Base-by-base conservation (phyloP, 2,329 filamentous ascomycete genomes). In the Fusarium oxysporum region DNA sequence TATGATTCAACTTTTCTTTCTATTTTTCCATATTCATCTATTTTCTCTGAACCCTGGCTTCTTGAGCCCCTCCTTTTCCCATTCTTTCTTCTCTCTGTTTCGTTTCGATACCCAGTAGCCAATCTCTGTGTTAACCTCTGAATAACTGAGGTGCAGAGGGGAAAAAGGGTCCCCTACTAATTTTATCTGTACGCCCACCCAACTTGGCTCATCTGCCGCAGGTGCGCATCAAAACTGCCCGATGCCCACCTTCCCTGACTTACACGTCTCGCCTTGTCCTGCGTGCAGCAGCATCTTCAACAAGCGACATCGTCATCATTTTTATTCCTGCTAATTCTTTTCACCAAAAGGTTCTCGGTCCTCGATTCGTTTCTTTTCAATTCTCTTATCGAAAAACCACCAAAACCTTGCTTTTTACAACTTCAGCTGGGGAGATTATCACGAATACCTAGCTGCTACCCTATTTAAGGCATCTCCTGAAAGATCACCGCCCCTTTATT, bases 211-310 rank as follows among this genome's bases (percentile, higher is more conserved):
- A 72, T 69, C 51, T 65, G 63, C 68, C 60, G 60, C 63, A 71
- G 57, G 71, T 66, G 61, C 70, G 65, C 67, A 56, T 65, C 66
- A 70, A 73, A 73, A 74, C 59, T 69, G 54, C 57, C 64, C 68
- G 58, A 74, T 67, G 55, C 67, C 71, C 71, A 74, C 71, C 71
- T 74, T 71, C 71, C 68, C 54, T 62, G 71, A 73, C 71, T 73
- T 73, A 73, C 67, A 73, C 71, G 71, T 74, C 54, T 68, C 40
- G 63, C 55, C 32, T 54, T 62, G 65, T 54, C 63, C 48, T 61
- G 38, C 25, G 47, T 65, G 62, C 62, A 59, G 62, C 62, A 59
- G 56, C 58, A 59, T 44, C 58, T 58, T 67, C 41, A 68, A 47
- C 50, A 56, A 44, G 38, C 30, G n/a, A 38, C 51, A 45, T 25